These are phyloP conservation scores for Candida freyschussii DNA, from an alignment of 1,139 yeast species.

Conservation along the genomic window DNA sequence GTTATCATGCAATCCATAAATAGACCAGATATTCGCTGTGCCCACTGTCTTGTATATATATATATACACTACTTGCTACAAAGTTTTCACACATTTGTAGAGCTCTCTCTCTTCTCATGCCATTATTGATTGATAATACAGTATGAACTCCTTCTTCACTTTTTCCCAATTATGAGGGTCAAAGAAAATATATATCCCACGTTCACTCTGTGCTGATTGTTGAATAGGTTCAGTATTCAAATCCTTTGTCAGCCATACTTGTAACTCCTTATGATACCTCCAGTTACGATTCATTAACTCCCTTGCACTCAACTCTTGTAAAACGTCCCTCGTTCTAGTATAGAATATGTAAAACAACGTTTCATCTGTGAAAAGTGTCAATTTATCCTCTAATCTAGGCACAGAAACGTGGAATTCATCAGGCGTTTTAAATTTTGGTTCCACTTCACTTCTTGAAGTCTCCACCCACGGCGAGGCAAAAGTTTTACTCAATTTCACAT, in stretches of 20 bases:
- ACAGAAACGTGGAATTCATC: conserved; percentile 16
- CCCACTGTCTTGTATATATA: conserved; percentile 7
- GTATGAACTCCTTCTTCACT: conserved; percentile 76
- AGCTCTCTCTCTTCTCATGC: too few relatives aligned
- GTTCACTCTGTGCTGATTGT: conserved; percentile 80
- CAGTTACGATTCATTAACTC: conserved; percentile 89
- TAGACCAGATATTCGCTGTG: conserved; percentile 6
- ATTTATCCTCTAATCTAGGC: conserved; percentile 40
- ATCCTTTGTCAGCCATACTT: conserved; percentile 95
- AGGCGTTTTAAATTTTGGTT: conserved; percentile 69
- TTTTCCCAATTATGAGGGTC: conserved; percentile 97
- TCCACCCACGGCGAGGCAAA: conserved; percentile 95
- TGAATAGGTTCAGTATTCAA: conserved; percentile 85
- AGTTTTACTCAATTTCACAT: conserved; percentile 55
- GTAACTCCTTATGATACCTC: conserved; percentile 94
- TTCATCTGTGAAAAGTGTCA: conserved; percentile 80
- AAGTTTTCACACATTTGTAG: background rate
- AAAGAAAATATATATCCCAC: conserved; percentile 93
- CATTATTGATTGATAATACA: conserved; percentile 54
- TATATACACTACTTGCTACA: conserved; percentile 1
- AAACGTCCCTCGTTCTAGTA: conserved; percentile 86
- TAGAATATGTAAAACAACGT: conserved; percentile 91
- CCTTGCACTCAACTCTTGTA: conserved; percentile 91
- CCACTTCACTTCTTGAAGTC: conserved; percentile 85
- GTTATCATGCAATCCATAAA: conserved; percentile 73